A percentile compares a stretch with the other conserved stretches of the same genome.
These are phyloP conservation scores for Fusarium sp. DNA, from an alignment of 2,329 filamentous ascomycete species.

Conservation along the genomic window DNA sequence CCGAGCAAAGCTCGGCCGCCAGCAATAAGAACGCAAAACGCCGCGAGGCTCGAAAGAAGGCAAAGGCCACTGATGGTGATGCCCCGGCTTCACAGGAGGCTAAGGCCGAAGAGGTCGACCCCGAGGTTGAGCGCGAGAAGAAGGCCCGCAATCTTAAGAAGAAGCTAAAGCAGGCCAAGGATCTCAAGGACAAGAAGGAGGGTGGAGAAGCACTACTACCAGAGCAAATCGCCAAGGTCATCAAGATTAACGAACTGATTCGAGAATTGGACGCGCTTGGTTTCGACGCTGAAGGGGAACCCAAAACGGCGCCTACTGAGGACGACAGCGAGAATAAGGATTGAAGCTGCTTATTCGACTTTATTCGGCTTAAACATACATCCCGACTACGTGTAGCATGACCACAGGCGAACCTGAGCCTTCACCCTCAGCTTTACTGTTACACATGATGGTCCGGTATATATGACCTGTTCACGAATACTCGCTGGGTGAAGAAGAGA, in stretches of 20 bases:
- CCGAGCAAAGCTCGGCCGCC: slow-evolving; percentile 62
- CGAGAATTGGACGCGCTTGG: slow-evolving; percentile 88
- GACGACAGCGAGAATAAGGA: slow-evolving; percentile 42
- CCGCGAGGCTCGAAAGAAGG: slow-evolving; percentile 68
- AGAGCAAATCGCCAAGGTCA: slow-evolving; percentile 97
- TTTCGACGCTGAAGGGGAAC: slow-evolving; percentile 82
- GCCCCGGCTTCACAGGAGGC: slow-evolving; percentile 32
- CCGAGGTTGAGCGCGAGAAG: slow-evolving; percentile 87
- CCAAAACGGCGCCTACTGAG: slow-evolving; percentile 50
- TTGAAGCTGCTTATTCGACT: slow-evolving; percentile 29
- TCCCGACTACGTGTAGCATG: background rate
- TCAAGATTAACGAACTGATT: slow-evolving; percentile 94
- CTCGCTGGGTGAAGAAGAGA: slow-evolving; percentile 1
- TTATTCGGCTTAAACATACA: background rate
- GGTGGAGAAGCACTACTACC: slow-evolving; percentile 85
- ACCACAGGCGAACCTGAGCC: background rate
- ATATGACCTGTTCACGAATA: background rate
- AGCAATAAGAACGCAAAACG: slow-evolving; percentile 91
- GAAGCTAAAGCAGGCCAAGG: slow-evolving; percentile 93
- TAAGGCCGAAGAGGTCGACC: slow-evolving; percentile 66
- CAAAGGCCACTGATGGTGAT: slow-evolving; percentile 71
- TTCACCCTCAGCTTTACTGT: background rate
- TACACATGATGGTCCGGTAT: background rate
- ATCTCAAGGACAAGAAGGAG: slow-evolving; percentile 91
- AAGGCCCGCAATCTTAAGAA: slow-evolving; percentile 93